A percentile compares a stretch with the other conserved stretches of the same genome.
phyloP scores from a whole-genome alignment of 257 asterid genomes.

The Misopates orontium region DNA sequence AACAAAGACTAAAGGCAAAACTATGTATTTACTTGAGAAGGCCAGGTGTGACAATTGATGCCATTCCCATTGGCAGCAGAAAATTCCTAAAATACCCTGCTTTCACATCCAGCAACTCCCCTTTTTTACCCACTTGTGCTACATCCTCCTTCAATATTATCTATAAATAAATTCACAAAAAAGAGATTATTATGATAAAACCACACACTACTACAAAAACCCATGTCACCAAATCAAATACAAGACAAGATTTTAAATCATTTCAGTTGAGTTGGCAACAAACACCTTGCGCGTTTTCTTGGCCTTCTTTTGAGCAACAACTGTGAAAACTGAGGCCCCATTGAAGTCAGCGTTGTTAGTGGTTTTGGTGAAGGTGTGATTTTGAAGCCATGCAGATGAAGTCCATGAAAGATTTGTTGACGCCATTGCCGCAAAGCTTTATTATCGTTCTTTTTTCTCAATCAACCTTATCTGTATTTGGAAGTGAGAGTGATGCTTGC shows the following conservation, averaged over 20 bases:
- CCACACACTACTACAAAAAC: background rate
- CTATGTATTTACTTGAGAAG: slow-evolving; percentile 73
- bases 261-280: background rate
- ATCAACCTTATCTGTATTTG: too few relatives aligned
- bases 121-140: slow-evolving; percentile 74
- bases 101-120: slow-evolving; percentile 78
- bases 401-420: slow-evolving; percentile 67
- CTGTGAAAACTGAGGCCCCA: slow-evolving; percentile 38
- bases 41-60: slow-evolving; percentile 72
- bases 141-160: slow-evolving; percentile 92
- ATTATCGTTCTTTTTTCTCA: too few relatives aligned
- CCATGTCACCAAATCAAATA: slow-evolving; percentile 2
- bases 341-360: slow-evolving; percentile 26
- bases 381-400: slow-evolving; percentile 68
- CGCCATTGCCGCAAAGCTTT: slow-evolving; percentile 40
- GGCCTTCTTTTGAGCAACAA: slow-evolving; percentile 80
- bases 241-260: background rate
- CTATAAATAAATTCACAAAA: slow-evolving; percentile 40
- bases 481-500: too few relatives aligned
- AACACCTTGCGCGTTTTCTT: slow-evolving; percentile 79
- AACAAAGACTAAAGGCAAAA: too few relatives aligned
- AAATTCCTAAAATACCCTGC: slow-evolving; percentile 88
- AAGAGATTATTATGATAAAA: background rate
- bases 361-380: slow-evolving; percentile 39
- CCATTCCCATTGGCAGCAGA: slow-evolving; percentile 73